A percentile compares a stretch with the other conserved stretches of the same genome.
These are phyloP conservation scores for Penicillium sp. DNA, from an alignment of 2,329 filamentous ascomycete genomes.

Conservation along the genomic window DNA sequence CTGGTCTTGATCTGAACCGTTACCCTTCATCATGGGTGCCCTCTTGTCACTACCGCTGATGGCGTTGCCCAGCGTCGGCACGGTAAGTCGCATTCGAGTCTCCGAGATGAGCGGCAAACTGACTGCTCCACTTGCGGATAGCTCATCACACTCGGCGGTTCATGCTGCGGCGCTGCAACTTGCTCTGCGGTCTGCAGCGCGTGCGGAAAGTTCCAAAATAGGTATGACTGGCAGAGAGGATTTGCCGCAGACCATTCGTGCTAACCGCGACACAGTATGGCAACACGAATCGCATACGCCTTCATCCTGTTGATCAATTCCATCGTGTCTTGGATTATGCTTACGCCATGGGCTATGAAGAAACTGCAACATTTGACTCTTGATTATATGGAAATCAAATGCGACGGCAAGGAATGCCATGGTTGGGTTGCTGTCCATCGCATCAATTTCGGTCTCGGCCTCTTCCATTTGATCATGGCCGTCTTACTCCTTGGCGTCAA, in stretches of 20 bases:
- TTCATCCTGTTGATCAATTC: constrained; percentile 95
- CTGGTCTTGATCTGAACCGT: not conserved
- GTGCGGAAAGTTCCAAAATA: constrained; percentile 96
- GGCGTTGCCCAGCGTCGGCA: constrained; percentile 81
- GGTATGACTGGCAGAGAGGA: constrained; percentile 53
- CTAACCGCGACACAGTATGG: constrained; percentile 67
- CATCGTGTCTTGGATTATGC: constrained; percentile 97
- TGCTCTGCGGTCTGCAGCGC: constrained; percentile 95
- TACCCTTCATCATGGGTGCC: constrained; percentile 72
- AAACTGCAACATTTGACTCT: constrained; percentile 90
- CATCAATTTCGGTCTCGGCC: constrained; percentile 94
- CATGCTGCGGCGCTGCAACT: constrained; percentile 94
- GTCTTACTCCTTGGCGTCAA: constrained; percentile 83
- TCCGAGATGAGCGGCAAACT: constrained; percentile 18
- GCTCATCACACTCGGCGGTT: constrained; percentile 78
- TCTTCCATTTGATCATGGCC: constrained; percentile 89
- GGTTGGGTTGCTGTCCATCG: constrained; percentile 96
- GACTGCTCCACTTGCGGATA: constrained; percentile 41
- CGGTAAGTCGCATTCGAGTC: constrained; percentile 62
- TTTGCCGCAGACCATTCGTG: not conserved
- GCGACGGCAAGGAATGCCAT: constrained; percentile 85
- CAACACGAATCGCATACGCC: constrained; percentile 94
- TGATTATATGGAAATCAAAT: constrained; percentile 95
- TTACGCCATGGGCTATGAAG: constrained; percentile 97
- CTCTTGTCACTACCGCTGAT: constrained; percentile 86